Base-by-base conservation (phyloP, 768 basidiomycete species). In the Tremella mesenterica region DNA sequence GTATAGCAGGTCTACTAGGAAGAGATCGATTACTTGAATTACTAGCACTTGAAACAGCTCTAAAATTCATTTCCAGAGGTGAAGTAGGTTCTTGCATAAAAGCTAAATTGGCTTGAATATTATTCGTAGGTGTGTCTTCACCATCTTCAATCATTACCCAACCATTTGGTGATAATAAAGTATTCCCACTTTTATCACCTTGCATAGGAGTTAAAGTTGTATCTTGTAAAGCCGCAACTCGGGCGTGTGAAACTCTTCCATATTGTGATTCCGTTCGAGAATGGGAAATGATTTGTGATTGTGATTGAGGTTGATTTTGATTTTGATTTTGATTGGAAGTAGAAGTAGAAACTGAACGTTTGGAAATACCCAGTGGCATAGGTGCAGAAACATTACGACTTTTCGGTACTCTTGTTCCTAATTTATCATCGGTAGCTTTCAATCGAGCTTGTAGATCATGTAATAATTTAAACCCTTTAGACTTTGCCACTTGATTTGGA, bases 351-450 rank as follows among this genome's bases (percentile, higher is more conserved):
- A 53, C 56, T 18, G 30, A 26, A 21, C 33, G 23, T 34, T 33
- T 53, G 27, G 55, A 33, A 3, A 23, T 5, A 16, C 23, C n/a
- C 4, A 9, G 34, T 4, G 57, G 41, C 29, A 64, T 50, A 2
- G 63, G 63, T 14, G 41, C 56, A 14, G 65, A 67, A n/a, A 64
- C 63, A 30, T 59, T 60, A 16, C 65, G 50, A 41, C 38, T 23
- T 27, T 60, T 59, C 0, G 59, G 58, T 4, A 62, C 61, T 43
- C 61, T 61, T 8, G 56, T 55, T 20, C 57, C 65, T 1, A 70
- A 46, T 50, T 67, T 64, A 38, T 64, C 61, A 38, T 70, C 68
- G 16, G 65, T 64, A 12, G 65, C 63, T 41, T 65, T 66, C 44
- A 70, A 51, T 30, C 60, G 57, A 18, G 63, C 58, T 54, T 63